A percentile compares a stretch with the other conserved stretches of the same genome.
These are phyloP conservation scores for Trametopsis cervina DNA, from an alignment of 768 basidiomycete species.

Conservation along the genomic window DNA sequence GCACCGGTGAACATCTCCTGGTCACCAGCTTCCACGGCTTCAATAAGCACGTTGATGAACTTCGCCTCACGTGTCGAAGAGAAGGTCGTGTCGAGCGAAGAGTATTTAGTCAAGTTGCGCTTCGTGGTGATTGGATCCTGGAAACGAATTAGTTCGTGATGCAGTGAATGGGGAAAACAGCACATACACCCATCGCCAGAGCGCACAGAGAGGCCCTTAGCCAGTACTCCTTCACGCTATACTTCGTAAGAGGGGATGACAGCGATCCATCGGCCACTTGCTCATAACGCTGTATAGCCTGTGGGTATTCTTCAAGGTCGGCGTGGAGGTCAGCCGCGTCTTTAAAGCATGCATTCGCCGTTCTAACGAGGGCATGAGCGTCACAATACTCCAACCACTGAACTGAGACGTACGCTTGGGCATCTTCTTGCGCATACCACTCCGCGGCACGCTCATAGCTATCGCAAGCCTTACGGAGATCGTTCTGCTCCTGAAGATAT, in stretches of 20 bases:
- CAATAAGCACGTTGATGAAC: conserved; percentile 70
- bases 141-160: background rate
- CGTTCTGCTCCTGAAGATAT: conserved; percentile 74
- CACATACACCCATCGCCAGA: conserved; percentile 75
- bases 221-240: conserved; percentile 99
- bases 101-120: conserved; percentile 73
- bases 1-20: conserved; percentile 69
- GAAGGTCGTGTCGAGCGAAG: conserved; percentile 80
- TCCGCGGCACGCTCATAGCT: conserved; percentile 89
- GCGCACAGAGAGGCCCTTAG: conserved; percentile 81
- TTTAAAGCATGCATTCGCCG: conserved; percentile 93
- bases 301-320: conserved; percentile 76
- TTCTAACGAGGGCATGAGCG: conserved; percentile 48
- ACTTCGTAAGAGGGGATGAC: conserved; percentile 82
- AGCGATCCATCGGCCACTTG: conserved; percentile 84
- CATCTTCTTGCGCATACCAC: conserved; percentile 98
- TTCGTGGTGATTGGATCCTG: conserved; percentile 83
- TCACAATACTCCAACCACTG: too few species aligned
- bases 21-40: conserved; percentile 71
- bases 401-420: conserved; percentile 75
- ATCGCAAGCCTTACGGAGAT: conserved; percentile 83
- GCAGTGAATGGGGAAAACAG: background rate
- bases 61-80: conserved; percentile 86
- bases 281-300: conserved; percentile 85
- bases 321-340: conserved; percentile 95